Conservation (phyloP, 75 land plant genomes). For the Adiantum capillusveneris region DNA sequence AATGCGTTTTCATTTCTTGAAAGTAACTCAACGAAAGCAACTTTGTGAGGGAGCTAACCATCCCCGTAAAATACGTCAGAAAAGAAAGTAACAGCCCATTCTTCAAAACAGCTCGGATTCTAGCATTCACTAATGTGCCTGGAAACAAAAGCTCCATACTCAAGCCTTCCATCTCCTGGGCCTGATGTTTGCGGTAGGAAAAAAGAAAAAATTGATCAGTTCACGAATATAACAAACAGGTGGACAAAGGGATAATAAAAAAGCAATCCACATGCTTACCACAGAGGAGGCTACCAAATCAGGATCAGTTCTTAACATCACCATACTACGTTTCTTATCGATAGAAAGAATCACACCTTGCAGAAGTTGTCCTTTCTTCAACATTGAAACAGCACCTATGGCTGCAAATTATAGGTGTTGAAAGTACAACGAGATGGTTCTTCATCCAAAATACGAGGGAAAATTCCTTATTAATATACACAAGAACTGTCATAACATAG, state of each 20-base stretch:
- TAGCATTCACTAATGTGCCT: conserved; percentile 89
- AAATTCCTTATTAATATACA: too few species aligned
- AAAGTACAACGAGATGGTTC: too few species aligned
- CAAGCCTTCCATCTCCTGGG: conserved; percentile 72
- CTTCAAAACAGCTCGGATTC: conserved; percentile 54
- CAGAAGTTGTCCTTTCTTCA: conserved; percentile 54
- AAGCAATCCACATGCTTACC: conserved; percentile 28
- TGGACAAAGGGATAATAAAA: neutral
- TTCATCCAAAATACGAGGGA: too few species aligned
- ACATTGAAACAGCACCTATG: conserved; percentile 20
- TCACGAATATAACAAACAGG: neutral
- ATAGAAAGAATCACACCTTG: conserved; percentile 63
- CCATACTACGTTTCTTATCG: conserved; percentile 60
- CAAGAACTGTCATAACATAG: too few species aligned
- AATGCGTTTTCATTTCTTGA: too few species aligned
- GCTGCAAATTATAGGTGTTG: too few species aligned
- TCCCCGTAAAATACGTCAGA: conserved; percentile 95
- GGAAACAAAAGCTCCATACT: conserved; percentile 78
- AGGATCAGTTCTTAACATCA: conserved; percentile 47
- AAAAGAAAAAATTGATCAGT: neutral
- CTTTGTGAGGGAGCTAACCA: conserved; percentile 39
- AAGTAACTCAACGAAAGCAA: too few species aligned
- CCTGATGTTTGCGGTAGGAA: conserved; percentile 43
- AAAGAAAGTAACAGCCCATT: conserved; percentile 90
- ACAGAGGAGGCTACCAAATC: conserved; percentile 44